A percentile compares a stretch with the other conserved stretches of the same genome.
Conservation (phyloP, 768 basidiomycete genomes). For the Hericium coralloides region DNA sequence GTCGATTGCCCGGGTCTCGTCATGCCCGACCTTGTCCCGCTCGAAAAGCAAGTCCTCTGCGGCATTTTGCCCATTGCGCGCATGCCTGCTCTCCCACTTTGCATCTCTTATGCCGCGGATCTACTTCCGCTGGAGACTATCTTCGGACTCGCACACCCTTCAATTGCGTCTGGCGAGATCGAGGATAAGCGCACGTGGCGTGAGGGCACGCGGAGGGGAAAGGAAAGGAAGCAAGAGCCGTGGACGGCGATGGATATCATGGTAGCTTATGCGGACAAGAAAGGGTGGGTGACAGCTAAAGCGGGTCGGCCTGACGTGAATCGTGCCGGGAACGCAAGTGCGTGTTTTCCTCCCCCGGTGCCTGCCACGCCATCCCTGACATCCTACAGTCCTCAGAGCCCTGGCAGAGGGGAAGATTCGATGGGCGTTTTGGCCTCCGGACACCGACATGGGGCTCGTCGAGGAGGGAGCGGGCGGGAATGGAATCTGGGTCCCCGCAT, state of each 20-base stretch:
- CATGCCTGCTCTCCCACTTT: slow-evolving; percentile 76
- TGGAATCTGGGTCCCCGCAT: slow-evolving; percentile 53
- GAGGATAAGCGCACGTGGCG: slow-evolving; percentile 77
- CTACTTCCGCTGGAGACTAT: slow-evolving; percentile 74
- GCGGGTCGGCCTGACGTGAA: slow-evolving; percentile 84
- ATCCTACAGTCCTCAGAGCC: slow-evolving; percentile 57
- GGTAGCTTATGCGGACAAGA: slow-evolving; percentile 63
- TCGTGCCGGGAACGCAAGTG: slow-evolving; percentile 84
- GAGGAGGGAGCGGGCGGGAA: slow-evolving; percentile 23
- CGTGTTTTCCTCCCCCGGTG: slow-evolving; percentile 24
- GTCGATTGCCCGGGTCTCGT: slow-evolving; percentile 96
- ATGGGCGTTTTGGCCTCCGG: slow-evolving; percentile 86
- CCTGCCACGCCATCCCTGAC: neutral
- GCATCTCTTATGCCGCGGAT: slow-evolving; percentile 59
- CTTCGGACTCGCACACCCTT: slow-evolving; percentile 49
- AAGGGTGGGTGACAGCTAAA: slow-evolving; percentile 86
- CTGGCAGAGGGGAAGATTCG: slow-evolving; percentile 72
- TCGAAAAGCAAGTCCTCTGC: slow-evolving; percentile 76
- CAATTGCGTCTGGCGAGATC: slow-evolving; percentile 24
- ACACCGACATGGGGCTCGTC: slow-evolving; percentile 19
- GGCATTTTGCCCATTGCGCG: slow-evolving; percentile 75
- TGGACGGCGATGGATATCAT: slow-evolving; percentile 91
- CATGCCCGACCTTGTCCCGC: slow-evolving; percentile 73
- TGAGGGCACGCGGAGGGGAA: slow-evolving; percentile 26
- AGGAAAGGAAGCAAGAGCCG: slow-evolving; percentile 11